Percentiles rank a stretch among this genome's conserved stretches.
These are phyloP conservation scores for Ophiostoma pallidulum DNA, from an alignment of 2,329 filamentous ascomycete species.

Conservation along the genomic window DNA sequence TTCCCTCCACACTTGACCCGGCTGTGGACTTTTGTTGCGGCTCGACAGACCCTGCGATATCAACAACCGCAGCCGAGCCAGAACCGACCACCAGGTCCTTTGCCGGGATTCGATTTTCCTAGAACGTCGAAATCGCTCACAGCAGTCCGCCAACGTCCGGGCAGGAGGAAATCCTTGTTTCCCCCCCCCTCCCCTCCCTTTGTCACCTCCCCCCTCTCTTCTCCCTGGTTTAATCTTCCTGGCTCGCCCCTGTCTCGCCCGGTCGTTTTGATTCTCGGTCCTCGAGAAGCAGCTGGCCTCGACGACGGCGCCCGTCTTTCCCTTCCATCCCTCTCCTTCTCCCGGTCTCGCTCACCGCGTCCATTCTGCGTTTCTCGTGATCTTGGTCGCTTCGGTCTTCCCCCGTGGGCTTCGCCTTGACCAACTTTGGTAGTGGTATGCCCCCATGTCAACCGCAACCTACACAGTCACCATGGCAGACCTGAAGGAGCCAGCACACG, in stretches of 20 bases:
- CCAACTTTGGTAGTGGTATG: conserved; percentile 30
- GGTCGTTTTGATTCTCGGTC: too few species aligned
- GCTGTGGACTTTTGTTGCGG: background rate
- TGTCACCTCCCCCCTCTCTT: background rate
- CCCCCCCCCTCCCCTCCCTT: background rate
- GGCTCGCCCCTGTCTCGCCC: too few species aligned
- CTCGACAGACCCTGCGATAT: background rate
- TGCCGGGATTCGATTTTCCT: background rate
- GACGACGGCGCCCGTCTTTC: background rate
- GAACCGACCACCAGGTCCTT: background rate
- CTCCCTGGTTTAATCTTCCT: too few species aligned
- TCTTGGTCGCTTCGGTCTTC: background rate
- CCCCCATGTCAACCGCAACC: conserved; percentile 52
- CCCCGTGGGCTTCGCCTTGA: background rate
- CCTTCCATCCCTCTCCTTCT: background rate
- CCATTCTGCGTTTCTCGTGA: background rate
- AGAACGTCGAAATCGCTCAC: background rate
- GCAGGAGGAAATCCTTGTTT: background rate
- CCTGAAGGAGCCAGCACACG: conserved; percentile 50
- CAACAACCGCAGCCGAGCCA: background rate
- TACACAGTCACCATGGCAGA: conserved; percentile 56
- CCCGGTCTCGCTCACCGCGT: background rate
- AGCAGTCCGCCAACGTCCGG: background rate
- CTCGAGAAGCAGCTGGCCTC: background rate
- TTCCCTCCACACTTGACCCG: background rate